Base-by-base conservation (phyloP, 306 rosid species). In the Trifolium fragiferum region DNA sequence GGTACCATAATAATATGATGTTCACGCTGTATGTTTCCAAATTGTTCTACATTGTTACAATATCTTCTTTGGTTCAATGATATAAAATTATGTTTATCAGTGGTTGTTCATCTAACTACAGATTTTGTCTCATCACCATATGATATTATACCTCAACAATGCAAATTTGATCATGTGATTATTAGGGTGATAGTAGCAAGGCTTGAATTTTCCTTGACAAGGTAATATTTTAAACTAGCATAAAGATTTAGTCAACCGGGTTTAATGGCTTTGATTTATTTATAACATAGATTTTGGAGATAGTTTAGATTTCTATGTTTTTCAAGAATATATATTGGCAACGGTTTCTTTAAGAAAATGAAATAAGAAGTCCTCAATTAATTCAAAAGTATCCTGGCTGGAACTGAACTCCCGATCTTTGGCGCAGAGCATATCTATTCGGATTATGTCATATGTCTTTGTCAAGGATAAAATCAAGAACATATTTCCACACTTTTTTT, bases 1-100 rank as follows among this genome's bases (percentile, higher is more conserved):
- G 87, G 90, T 70, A 78, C 76, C 76, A 70, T 77, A 82, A 78
- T 73, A 78, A 80, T 61, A 70, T 70, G 68, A 70, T 73, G 80
- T 75, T 74, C 85, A 86, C 84, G 84, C 87, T 76, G 77, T 78
- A 73, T 85, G 92, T 89, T 85, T 77, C 93, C 90, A 81, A 84
- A 83, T 77, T 70, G 74, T 76, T 75, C 73, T 78, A 82, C 90
- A 81, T 65, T 73, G 88, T 81, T 82, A 66, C 72, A 43, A 19
- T 76, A 81, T 78, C 77, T 72, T 41, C 81, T 84, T 59, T 51
- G 43, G 55, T 81, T 80, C 68, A 41, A 18, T 50, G 47, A 49
- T 72, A 79, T 74, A 76, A 58, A 77, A 80, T 7, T 19, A 8
- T 49, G 71, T 74, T 49, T 50, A 66, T 50, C 76, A 66, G 63